Evolutionary conservation across 768 basidiomycete species (phyloP).

Genomic region (Suillus ampliporus): DNA sequence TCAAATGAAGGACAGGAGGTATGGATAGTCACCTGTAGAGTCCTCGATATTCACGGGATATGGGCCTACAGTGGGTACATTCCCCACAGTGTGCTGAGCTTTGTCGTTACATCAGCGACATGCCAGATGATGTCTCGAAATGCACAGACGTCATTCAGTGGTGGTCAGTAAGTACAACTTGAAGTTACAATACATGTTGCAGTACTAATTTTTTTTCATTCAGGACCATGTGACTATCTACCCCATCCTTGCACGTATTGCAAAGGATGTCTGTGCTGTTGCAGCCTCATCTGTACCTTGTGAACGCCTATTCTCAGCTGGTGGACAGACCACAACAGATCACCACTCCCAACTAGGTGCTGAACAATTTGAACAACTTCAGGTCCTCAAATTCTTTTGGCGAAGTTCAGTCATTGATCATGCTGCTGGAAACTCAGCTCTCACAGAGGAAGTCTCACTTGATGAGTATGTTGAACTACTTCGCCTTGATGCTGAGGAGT

Average conservation of each 20-base stretch:
- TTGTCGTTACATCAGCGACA: conserved; percentile 20
- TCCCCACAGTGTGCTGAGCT: conserved; percentile 5
- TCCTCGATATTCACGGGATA: no score
- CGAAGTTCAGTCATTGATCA: conserved; percentile 5
- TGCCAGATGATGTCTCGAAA: conserved; percentile 13
- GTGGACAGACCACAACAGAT: conserved; percentile 7
- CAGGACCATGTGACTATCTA: conserved; percentile 2
- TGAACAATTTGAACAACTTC: conserved; percentile 15
- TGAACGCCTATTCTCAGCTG: conserved; percentile 21
- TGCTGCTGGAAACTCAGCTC: conserved; percentile 7
- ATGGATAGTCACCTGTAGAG: no score
- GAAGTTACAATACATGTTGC: not conserved
- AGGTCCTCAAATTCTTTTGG: conserved; percentile 19
- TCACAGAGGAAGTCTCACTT: conserved; percentile 13
- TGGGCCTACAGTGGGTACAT: no score
- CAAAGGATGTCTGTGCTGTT: conserved; percentile 1
- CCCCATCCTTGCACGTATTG: conserved; percentile 1
- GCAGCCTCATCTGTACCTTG: conserved; percentile 18
- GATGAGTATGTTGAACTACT: conserved; percentile 2
- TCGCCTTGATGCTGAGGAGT: not conserved
- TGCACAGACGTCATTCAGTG: conserved; percentile 19
- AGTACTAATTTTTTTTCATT: no score
- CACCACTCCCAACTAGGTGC: conserved; percentile 9
- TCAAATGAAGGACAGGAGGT: no score
- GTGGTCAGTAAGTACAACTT: conserved; percentile 19